Base-by-base conservation (phyloP, 257 asterid genomes). In the Jaltomata sinuosa region DNA sequence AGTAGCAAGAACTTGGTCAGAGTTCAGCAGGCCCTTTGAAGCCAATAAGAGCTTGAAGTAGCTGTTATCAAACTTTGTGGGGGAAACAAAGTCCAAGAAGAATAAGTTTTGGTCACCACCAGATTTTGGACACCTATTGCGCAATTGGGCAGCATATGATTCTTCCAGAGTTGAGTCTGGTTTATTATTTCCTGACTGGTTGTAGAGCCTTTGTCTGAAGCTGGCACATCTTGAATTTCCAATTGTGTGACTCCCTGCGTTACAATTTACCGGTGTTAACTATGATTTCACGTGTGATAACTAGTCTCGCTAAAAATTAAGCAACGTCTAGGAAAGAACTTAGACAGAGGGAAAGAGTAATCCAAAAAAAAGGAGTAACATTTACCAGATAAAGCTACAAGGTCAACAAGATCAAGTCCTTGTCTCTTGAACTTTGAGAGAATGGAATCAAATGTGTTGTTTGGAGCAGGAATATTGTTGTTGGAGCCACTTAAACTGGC, bases 71-170 rank as follows among this genome's bases (percentile, higher is more conserved):
- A 95, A 94, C 84, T 79, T 88, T 2, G 91, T 89, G 3, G 99
- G 96, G 72, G 93, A 88, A 40, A 90, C 88, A 6, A 83, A 85
- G 91, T 95, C 99, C 90, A 95, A 80, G 89, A 85, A 54, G 34
- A 91, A 95, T 32, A 95, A 90, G 69, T 90, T 95, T 80, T 94
- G 97, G n/a, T 95, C 98, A 6, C 97, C 99, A 3, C 99, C 99
- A 0, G 99, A 95, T 81, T 49, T 88, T 7, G 99, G 98, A 81
- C 99, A 95, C 42, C 87, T 61, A 36, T 84, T 82, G 5, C 98
- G 97, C 85, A 95, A 84, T 87, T 90, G 90, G 32, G 90, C 84
- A 2, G 98, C 97, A 27, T 90, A 94, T 27, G 87, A 83, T 27
- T 88, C 92, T 11, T 95, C 97, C 54, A 95, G 85, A 9, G 92